Percentiles rank a stretch among this genome's conserved stretches.
phyloP scores from a whole-genome alignment of 1,284 basidiomycete species.

The Malassezia sp. region DNA sequence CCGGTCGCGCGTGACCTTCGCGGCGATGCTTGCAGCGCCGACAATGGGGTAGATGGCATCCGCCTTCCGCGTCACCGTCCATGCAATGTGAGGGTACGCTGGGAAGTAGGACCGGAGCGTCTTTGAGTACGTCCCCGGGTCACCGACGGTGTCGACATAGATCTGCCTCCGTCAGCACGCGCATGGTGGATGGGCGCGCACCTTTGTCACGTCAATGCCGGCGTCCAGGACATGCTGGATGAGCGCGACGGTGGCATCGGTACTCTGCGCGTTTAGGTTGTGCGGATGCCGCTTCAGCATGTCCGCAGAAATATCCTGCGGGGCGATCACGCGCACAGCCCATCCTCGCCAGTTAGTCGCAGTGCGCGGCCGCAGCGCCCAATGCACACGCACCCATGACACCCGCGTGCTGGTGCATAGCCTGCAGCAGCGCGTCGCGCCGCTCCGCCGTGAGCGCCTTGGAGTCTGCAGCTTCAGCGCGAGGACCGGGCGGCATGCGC shows the following conservation, averaged over 20 bases:
- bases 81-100: conserved; percentile 49
- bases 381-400: conserved; percentile 3
- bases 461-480: too few relatives aligned
- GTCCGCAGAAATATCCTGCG: conserved; percentile 76
- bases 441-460: conserved; percentile 66
- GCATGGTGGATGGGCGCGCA: too few relatives aligned
- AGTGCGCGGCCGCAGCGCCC: not conserved
- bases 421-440: conserved; percentile 41
- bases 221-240: conserved; percentile 70
- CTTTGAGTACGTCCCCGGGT: conserved; percentile 66
- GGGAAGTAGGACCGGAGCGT: conserved; percentile 30
- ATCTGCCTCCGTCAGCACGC: conserved; percentile 57
- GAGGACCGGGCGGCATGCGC: too few relatives aligned
- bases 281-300: conserved; percentile 75
- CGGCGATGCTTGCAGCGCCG: conserved; percentile 86
- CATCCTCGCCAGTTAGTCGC: too few relatives aligned
- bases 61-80: conserved; percentile 84
- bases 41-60: conserved; percentile 94
- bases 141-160: conserved; percentile 89
- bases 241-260: conserved; percentile 77
- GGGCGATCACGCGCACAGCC: conserved; percentile 71
- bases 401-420: conserved; percentile 23
- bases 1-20: conserved; percentile 86
- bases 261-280: conserved; percentile 85
- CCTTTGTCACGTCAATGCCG: conserved; percentile 68